Conservation (phyloP, 441 rosid species). For the Pelargonium myrrhifolium region DNA sequence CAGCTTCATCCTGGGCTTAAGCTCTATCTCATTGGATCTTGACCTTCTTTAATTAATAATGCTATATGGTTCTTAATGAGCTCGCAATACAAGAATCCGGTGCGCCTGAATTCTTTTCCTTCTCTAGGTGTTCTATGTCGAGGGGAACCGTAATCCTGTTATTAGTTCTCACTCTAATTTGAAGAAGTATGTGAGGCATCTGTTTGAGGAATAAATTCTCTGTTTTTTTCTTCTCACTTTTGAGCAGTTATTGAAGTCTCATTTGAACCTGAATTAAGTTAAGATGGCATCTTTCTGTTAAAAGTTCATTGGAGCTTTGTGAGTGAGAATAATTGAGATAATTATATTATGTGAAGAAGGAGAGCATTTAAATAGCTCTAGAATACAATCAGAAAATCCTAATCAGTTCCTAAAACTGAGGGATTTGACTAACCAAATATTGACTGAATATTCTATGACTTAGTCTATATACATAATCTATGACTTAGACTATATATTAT, state of each 20-base stretch:
- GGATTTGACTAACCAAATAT: too few species aligned
- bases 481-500: too few species aligned
- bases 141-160: not conserved
- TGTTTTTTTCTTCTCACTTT: not conserved
- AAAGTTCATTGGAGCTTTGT: not conserved
- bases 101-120: not conserved
- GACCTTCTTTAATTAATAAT: not conserved
- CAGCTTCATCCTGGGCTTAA: not conserved
- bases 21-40: not conserved
- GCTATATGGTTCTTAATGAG: not conserved
- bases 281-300: not conserved
- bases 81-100: not conserved
- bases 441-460: too few species aligned
- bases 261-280: not conserved
- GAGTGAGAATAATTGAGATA: too few species aligned
- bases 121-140: not conserved
- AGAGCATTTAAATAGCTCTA: too few species aligned
- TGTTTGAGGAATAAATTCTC: not conserved
- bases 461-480: too few species aligned
- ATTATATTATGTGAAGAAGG: too few species aligned
- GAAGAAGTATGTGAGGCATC: not conserved
- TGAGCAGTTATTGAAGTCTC: not conserved
- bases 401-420: too few species aligned
- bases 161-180: not conserved
- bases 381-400: too few species aligned